Evolutionary conservation across 2,329 filamentous ascomycete genomes (phyloP), one percentile per base, ranked within the genome.

Genomic region (Cercospora sp.): DNA sequence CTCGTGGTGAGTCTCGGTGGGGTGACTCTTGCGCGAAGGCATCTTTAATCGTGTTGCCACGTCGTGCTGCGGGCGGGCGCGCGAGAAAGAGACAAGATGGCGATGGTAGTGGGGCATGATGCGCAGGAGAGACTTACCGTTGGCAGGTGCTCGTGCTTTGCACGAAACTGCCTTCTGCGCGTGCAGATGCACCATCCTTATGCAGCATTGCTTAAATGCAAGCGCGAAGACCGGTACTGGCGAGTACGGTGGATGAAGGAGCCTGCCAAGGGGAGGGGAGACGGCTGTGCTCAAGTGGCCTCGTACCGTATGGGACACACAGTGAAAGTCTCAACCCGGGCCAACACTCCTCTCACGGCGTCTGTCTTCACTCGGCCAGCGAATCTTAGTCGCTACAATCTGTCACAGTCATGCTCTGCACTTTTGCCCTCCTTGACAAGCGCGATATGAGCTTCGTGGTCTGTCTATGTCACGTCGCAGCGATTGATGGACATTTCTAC

Each of bases 1-100:
- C 12, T 73, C 72, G 5, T 66, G 28, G 26, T 69, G 70, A 26
- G 67, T 66, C 53, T 72, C 71, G 65, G 68, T 70, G 26, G 72
- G 67, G 16, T 68, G 69, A 51, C 63, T 72, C 53, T 75, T 75
- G 66, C 70, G 70, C 28, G 71, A 69, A 16, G 70, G 74, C 74
- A 75, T 75, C 10, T 61, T 60, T 57, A 48, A 42, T 53, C 1
- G 28, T 23, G 3, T 2, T 20, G 55, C 9, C 28, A 31, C 28
- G 30, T 53, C 20, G 18, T 33, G 16, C 12, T 10, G 30, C 16
- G 9, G 55, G 30, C 16, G 9, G 55, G 8, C 16, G 53, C 13
- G 53, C 23, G 53, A 26, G 26, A 10, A 28, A 7, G 53, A 57
- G 53, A 57, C 36, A n/a, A n/a, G 8, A n/a, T 42, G 53, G 53